phyloP scores from a whole-genome alignment of 306 rosid genomes.

The Fragaria nilgerrensis region DNA sequence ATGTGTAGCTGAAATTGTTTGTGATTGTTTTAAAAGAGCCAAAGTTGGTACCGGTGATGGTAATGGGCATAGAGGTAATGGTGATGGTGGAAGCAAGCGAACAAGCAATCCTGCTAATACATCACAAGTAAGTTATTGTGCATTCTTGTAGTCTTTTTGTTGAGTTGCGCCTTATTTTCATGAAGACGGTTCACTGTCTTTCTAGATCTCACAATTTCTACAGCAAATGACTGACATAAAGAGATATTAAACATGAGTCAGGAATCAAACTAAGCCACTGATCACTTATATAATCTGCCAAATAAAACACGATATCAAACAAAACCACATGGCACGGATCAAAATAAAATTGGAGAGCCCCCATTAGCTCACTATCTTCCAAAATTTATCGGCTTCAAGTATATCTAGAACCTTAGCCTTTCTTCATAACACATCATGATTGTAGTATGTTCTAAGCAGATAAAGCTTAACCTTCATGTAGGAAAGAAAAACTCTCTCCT shows the following conservation, averaged over 20 bases:
- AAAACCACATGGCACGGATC: background rate
- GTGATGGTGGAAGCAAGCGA: too few species aligned
- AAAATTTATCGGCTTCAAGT: background rate
- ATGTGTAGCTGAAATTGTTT: too few species aligned
- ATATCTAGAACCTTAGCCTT: background rate
- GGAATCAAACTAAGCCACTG: background rate
- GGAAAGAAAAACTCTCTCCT: background rate
- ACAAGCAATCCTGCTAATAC: too few species aligned
- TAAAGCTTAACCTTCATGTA: background rate
- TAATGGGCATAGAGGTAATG: too few species aligned
- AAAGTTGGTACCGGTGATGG: too few species aligned
- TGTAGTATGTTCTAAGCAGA: background rate
- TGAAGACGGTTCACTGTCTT: conserved; percentile 88
- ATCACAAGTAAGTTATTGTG: too few species aligned
- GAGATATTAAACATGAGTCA: background rate
- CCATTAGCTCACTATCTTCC: background rate
- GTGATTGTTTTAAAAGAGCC: too few species aligned
- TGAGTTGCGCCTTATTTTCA: conserved; percentile 85
- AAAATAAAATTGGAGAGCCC: background rate
- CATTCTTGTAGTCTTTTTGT: too few species aligned
- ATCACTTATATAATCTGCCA: background rate
- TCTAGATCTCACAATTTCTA: conserved; percentile 85
- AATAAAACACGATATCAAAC: background rate
- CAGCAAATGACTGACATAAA: conserved; percentile 76
- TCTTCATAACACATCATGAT: background rate